These are phyloP conservation scores for Geotrichum restrictum DNA, from an alignment of 1,139 yeast species.

Conservation along the genomic window DNA sequence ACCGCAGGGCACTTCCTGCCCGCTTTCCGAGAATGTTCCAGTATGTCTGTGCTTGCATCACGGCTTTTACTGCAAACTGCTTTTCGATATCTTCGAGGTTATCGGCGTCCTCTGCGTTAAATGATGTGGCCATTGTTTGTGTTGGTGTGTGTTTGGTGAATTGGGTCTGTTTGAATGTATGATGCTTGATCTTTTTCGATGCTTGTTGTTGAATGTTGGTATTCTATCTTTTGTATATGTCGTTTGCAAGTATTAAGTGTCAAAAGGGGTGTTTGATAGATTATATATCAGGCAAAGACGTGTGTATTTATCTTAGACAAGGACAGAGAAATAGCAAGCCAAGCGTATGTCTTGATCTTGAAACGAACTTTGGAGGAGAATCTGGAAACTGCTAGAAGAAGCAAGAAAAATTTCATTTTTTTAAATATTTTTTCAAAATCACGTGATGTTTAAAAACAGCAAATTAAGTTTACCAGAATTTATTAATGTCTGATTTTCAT, in stretches of 20 bases:
- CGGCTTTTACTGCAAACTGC: constrained; percentile 98
- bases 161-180: neutral
- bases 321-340: no score
- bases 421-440: neutral
- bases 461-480: no score
- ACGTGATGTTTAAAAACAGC: neutral
- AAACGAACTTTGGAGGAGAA: neutral
- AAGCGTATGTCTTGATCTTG: no score
- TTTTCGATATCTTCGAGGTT: constrained; percentile 74
- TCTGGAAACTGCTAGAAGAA: neutral
- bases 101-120: constrained; percentile 57
- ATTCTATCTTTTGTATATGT: neutral
- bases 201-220: neutral
- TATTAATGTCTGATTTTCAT: no score
- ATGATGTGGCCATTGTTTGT: constrained; percentile 27
- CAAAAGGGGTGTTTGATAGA: no score
- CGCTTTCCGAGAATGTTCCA: constrained; percentile 74
- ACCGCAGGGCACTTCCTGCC: constrained; percentile 71
- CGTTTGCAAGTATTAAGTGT: no score
- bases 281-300: no score
- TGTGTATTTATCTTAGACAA: no score
- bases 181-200: neutral
- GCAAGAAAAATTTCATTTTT: neutral
- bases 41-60: constrained; percentile 90
- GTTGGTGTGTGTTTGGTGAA: neutral